Evolutionary conservation across 331 rosid species (phyloP).

Genomic region (Stylosanthes scabra): DNA sequence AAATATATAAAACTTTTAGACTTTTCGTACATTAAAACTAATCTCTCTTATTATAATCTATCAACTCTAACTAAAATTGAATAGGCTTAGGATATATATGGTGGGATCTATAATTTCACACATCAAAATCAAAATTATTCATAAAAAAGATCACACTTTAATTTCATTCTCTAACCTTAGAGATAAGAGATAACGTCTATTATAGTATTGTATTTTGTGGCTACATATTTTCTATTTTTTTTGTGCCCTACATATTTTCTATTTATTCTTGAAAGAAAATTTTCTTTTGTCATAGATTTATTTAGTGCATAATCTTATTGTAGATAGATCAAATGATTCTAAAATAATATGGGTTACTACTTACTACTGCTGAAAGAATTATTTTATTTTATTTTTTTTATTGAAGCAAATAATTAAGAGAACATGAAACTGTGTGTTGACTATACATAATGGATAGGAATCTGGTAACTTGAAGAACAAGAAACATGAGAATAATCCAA

Average conservation of each 20-base stretch:
- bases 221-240: too few species aligned
- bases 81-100: too few species aligned
- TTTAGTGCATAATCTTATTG: background rate
- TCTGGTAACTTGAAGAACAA: constrained; percentile 3
- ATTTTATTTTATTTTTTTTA: background rate
- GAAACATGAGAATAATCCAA: background rate
- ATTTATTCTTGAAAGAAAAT: background rate
- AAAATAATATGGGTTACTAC: background rate
- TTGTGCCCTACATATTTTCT: too few species aligned
- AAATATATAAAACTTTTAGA: background rate
- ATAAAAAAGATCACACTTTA: background rate
- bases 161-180: background rate
- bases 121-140: too few species aligned
- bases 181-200: too few species aligned
- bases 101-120: too few species aligned
- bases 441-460: background rate
- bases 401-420: constrained; percentile 23
- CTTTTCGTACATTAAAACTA: background rate
- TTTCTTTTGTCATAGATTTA: background rate
- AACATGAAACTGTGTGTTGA: constrained; percentile 5
- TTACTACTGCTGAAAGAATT: constrained; percentile 33
- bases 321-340: background rate
- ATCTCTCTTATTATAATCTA: too few species aligned
- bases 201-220: too few species aligned
- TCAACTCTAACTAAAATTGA: too few species aligned